These are phyloP conservation scores for Astraeus odoratus DNA, from an alignment of 768 basidiomycete species.

Conservation along the genomic window DNA sequence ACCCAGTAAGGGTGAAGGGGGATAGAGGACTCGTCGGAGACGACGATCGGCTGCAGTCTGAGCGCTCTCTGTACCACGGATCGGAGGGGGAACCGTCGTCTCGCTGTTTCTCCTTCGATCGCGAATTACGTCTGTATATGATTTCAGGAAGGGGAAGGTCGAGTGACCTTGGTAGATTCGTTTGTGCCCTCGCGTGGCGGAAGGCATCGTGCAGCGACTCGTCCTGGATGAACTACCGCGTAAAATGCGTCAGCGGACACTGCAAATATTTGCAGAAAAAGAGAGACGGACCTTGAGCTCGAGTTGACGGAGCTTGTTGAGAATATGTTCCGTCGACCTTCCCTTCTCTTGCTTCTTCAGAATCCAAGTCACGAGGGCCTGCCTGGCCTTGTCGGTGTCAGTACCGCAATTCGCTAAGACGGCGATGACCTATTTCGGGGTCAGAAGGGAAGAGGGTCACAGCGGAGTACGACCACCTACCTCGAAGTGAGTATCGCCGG, in stretches of 20 bases:
- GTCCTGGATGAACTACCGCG: slow-evolving; percentile 25
- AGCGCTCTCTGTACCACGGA: neutral
- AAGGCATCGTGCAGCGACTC: slow-evolving; percentile 22
- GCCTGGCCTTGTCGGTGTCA: slow-evolving; percentile 20
- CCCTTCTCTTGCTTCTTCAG: slow-evolving; percentile 22
- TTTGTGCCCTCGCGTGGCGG: slow-evolving; percentile 27
- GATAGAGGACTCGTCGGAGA: neutral
- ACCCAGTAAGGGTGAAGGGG: neutral
- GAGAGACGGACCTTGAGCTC: slow-evolving; percentile 21
- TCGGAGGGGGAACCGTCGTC: neutral
- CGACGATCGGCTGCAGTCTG: neutral
- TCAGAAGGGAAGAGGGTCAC: neutral
- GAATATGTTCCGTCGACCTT: slow-evolving; percentile 24
- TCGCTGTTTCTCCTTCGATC: neutral
- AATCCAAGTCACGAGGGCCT: slow-evolving; percentile 25
- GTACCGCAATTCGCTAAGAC: slow-evolving; percentile 28
- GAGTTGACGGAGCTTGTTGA: slow-evolving; percentile 20
- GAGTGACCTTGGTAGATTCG: slow-evolving; percentile 19
- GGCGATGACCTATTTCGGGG: slow-evolving; percentile 19
- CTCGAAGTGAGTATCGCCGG: slow-evolving; percentile 24
- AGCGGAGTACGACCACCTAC: slow-evolving; percentile 3
- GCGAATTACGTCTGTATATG: neutral
- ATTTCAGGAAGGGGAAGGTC: slow-evolving; percentile 19
- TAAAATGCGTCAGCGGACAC: neutral
- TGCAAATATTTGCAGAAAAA: neutral